These are phyloP conservation scores for Claviceps fusiformis DNA, from an alignment of 2,329 filamentous ascomycete genomes.

Conservation along the genomic window DNA sequence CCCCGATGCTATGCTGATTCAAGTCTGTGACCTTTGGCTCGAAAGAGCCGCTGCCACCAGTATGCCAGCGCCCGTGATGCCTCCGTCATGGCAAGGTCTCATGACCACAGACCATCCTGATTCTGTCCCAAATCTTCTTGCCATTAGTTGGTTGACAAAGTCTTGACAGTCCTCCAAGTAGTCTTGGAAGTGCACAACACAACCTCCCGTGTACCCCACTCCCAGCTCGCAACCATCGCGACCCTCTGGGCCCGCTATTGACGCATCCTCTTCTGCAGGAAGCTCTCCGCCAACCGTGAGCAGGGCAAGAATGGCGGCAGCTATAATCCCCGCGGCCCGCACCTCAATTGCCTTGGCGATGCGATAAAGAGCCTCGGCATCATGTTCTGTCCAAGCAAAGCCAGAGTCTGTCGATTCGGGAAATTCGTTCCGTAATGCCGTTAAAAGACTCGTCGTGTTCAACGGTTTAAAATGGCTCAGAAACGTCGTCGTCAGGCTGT, in stretches of 20 bases:
- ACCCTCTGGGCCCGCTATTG: slow-evolving; percentile 2
- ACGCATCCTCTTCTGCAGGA: slow-evolving; percentile 16
- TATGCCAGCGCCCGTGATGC: slow-evolving; percentile 48
- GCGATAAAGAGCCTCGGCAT: slow-evolving; percentile 45
- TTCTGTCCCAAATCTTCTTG: slow-evolving; percentile 13
- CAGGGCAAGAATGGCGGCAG: slow-evolving; percentile 58
- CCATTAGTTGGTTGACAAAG: slow-evolving; percentile 46
- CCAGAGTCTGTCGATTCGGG: slow-evolving; percentile 30
- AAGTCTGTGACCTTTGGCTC: slow-evolving; percentile 13
- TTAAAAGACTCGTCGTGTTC: slow-evolving; percentile 27
- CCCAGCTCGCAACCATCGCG: slow-evolving; percentile 40
- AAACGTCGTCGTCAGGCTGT: slow-evolving; percentile 58
- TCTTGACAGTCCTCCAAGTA: slow-evolving; percentile 57
- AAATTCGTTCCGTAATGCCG: slow-evolving; percentile 38
- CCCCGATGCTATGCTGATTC: not conserved
- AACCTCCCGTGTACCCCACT: slow-evolving; percentile 68
- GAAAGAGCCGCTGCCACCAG: slow-evolving; percentile 32
- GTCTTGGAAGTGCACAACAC: slow-evolving; percentile 66
- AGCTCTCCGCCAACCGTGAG: slow-evolving; percentile 58
- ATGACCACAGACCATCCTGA: slow-evolving; percentile 32
- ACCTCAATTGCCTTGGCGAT: slow-evolving; percentile 59
- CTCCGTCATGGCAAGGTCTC: slow-evolving; percentile 46
- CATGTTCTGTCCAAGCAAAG: slow-evolving; percentile 49
- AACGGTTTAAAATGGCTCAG: slow-evolving; percentile 55
- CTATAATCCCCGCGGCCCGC: slow-evolving; percentile 60